Conservation (phyloP, 257 asterid genomes). For the Schizonepeta tenuifolia region DNA sequence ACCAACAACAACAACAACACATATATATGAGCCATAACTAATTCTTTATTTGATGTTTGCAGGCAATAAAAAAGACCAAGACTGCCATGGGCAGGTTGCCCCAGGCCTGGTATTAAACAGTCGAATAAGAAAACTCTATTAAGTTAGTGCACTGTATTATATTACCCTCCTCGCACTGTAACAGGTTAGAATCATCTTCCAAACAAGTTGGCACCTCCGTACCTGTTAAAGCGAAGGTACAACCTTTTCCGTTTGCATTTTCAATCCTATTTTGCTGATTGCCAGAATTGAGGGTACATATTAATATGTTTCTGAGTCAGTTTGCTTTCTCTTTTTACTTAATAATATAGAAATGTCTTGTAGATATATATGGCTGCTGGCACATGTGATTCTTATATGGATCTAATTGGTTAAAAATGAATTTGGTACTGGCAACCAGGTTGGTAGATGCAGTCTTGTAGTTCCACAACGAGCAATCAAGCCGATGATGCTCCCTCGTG, state of each 20-base stretch:
- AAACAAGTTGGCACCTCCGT: constrained; percentile 58
- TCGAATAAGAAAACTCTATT: constrained; percentile 16
- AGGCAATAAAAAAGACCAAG: constrained; percentile 81
- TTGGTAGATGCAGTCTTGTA: constrained; percentile 61
- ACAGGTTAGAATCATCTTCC: constrained; percentile 75
- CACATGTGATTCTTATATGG: background rate
- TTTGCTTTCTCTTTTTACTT: constrained; percentile 14
- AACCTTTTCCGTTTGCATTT: background rate
- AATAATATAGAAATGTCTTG: background rate
- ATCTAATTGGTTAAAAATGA: constrained; percentile 35
- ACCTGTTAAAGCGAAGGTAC: constrained; percentile 69
- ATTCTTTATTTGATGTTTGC: constrained; percentile 33
- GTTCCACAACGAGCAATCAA: constrained; percentile 55
- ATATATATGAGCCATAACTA: constrained; percentile 16
- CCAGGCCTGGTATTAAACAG: constrained; percentile 60
- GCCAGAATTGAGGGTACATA: constrained; percentile 17
- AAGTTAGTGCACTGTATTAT: constrained; percentile 16
- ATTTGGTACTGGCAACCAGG: constrained; percentile 64
- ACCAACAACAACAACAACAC: constrained; percentile 18
- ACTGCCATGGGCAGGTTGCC: constrained; percentile 70
- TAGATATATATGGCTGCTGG: background rate
- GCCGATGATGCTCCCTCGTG: constrained; percentile 45
- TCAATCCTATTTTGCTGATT: background rate
- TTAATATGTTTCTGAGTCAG: background rate
- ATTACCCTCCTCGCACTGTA: constrained; percentile 20